phyloP scores from a whole-genome alignment of 129 eudicot genomes.

The Smallanthus sonchifolius region DNA sequence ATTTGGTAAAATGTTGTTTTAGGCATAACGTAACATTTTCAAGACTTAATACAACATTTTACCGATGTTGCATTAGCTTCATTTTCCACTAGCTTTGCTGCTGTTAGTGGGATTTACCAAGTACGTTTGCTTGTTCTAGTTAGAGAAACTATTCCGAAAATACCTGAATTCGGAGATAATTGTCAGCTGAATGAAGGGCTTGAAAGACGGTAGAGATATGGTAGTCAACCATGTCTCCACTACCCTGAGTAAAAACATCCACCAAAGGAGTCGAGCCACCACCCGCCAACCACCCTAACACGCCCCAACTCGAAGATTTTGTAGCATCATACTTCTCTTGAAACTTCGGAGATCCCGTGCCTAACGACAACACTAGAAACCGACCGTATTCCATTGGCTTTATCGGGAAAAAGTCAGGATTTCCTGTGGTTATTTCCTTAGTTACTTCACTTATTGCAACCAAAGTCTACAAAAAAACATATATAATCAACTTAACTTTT shows the following conservation, averaged over 20 bases:
- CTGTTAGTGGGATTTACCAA: too few relatives aligned
- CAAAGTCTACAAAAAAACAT: constrained; percentile 31
- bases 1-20: too few relatives aligned
- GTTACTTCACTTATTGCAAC: constrained; percentile 48
- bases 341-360: constrained; percentile 44
- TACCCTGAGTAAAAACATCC: constrained; percentile 37
- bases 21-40: too few relatives aligned
- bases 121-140: too few relatives aligned
- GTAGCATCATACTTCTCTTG: constrained; percentile 39
- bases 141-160: too few relatives aligned
- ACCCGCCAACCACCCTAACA: constrained; percentile 43
- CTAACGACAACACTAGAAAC: constrained; percentile 49
- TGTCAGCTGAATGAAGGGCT: constrained; percentile 33
- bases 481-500: not conserved
- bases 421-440: constrained; percentile 34
- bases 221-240: constrained; percentile 48
- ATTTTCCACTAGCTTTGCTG: too few relatives aligned
- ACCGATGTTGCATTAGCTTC: too few relatives aligned
- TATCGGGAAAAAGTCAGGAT: constrained; percentile 22
- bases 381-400: constrained; percentile 42
- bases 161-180: constrained; percentile 62
- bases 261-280: constrained; percentile 45
- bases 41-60: too few relatives aligned
- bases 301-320: constrained; percentile 49
- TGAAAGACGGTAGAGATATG: constrained; percentile 38